Percentiles rank a stretch among this genome's conserved stretches.
Evolutionary conservation across 108 stramenopile species (phyloP).

Genomic region (Hondaea fermentalgiana): DNA sequence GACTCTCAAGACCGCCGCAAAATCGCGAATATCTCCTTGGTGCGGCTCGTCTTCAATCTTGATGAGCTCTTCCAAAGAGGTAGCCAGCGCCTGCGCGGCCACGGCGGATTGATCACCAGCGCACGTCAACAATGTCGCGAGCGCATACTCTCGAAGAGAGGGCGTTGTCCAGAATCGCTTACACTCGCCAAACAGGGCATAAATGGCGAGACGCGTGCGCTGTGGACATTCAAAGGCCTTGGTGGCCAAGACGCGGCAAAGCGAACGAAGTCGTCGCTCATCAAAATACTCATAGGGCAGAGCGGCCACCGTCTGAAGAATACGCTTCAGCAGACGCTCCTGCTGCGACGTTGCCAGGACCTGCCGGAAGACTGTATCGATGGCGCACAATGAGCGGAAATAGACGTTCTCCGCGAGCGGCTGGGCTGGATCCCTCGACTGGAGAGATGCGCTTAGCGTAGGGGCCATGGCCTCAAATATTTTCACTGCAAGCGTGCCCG

Average conservation of each 20-base stretch:
- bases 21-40: no score
- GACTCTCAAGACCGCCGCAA: no score
- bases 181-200: neutral
- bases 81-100: neutral
- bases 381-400: neutral
- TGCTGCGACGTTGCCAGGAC: neutral
- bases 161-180: no score
- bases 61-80: no score
- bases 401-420: neutral
- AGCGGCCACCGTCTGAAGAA: neutral
- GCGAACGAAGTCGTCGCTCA: neutral
- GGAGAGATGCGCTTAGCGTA: neutral
- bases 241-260: neutral
- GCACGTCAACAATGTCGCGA: neutral
- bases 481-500: neutral
- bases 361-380: slow-evolving; percentile 6
- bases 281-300: neutral
- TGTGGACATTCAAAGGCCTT: neutral
- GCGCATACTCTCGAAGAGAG: neutral
- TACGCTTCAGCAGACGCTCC: neutral
- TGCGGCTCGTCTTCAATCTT: no score
- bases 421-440: neutral
- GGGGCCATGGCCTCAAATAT: neutral
- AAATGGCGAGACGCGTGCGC: neutral
- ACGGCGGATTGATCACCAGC: neutral